phyloP scores from a whole-genome alignment of 1,139 yeast species.

The Taphrina populina region DNA sequence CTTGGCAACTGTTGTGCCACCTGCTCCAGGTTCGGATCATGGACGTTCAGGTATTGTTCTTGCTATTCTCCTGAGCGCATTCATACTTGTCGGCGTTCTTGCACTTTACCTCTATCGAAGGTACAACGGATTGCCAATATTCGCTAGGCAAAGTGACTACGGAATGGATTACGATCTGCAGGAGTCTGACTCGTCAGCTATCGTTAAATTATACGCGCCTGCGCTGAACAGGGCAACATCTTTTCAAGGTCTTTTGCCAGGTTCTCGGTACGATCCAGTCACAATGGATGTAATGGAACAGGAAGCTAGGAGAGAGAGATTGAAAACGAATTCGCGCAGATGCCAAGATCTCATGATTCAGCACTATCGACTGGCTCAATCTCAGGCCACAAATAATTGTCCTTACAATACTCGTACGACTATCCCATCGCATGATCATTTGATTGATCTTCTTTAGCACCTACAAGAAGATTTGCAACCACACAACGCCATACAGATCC shows the following conservation, averaged over 20 bases:
- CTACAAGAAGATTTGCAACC: neutral
- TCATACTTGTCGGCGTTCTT: too few relatives aligned
- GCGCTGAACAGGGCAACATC: neutral
- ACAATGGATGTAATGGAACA: neutral
- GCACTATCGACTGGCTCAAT: neutral
- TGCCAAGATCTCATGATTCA: conserved; percentile 8
- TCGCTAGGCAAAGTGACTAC: neutral
- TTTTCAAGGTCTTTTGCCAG: neutral
- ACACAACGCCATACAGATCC: neutral
- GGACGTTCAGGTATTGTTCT: too few relatives aligned
- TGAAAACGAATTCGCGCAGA: neutral
- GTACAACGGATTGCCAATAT: neutral
- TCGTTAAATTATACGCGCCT: neutral
- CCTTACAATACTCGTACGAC: conserved; percentile 5
- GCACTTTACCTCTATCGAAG: too few relatives aligned
- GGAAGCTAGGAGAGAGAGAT: neutral
- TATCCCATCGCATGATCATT: neutral
- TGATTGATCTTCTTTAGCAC: neutral
- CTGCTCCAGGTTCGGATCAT: too few relatives aligned
- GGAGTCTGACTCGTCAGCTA: neutral
- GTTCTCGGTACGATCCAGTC: neutral
- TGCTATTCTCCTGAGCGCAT: too few relatives aligned
- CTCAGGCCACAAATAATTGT: conserved; percentile 8
- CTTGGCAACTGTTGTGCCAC: too few relatives aligned
- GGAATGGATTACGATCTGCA: neutral